Evolutionary conservation across 2,329 filamentous ascomycete species (phyloP), one percentile per base, ranked within the genome.

Genomic region (Trichoderma brevicompactum): DNA sequence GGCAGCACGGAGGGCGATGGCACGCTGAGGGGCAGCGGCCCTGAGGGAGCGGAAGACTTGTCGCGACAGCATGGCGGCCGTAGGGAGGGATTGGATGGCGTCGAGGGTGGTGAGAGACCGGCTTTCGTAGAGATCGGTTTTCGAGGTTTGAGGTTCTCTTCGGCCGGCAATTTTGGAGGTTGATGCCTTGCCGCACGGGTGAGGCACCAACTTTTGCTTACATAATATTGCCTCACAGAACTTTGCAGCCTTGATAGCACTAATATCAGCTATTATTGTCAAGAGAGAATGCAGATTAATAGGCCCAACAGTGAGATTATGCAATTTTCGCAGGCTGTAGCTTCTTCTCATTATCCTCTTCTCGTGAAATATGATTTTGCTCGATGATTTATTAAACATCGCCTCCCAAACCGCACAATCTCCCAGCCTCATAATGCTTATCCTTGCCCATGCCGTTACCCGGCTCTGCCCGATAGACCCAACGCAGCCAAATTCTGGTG

Each of bases 21-120:
- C 80, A 73, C 86, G 84, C 78, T 89, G 81, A 79, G 89, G 83
- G 77, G 85, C 82, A 72, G 84, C 83, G 74, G 83, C 80, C 76
- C 84, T 81, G 76, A 81, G 79, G 75, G 83, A 79, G 77, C 84
- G 84, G 78, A 83, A 74, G 74, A 85, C 78, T 79, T 86, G 83
- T 83, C 85, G 84, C 77, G 85, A 86, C 77, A 87, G 79, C 85
- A 87, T 87, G 77, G 71, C 72, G 74, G 72, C 62, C 58, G 60
- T 66, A 64, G 46, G 66, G 50, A 56, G 67, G 68, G 61, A 65
- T 64, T 71, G 67, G 69, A 62, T 66, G 69, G 69, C 68, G 71
- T 69, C 74, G 71, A 69, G 72, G 71, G 70, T 70, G 44, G 41
- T 61, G 64, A 68, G 71, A 68, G 66, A 69, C 70, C 70, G 69